These are phyloP conservation scores for Gossypium herbaceum DNA, from an alignment of 345 rosid species.

Conservation along the genomic window DNA sequence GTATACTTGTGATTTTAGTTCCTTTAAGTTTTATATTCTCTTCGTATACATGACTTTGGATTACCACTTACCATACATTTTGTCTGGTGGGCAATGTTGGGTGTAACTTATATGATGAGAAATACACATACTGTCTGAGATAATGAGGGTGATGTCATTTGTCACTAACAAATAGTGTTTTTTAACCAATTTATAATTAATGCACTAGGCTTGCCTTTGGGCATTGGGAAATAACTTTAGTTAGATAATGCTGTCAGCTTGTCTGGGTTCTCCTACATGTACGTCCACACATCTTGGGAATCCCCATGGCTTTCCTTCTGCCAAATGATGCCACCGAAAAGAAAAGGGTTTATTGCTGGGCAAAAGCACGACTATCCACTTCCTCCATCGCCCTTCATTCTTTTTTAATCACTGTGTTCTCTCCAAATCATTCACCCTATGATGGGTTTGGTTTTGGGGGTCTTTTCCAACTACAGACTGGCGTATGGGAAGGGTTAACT, in stretches of 20 bases:
- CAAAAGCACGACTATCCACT: slow-evolving; percentile 6
- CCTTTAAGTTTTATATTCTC: too few species aligned
- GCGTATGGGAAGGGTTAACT: not conserved
- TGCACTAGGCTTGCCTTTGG: not conserved
- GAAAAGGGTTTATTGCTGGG: not conserved
- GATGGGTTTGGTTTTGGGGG: slow-evolving; percentile 1
- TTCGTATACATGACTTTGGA: too few species aligned
- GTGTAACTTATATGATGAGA: too few species aligned
- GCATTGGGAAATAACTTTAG: slow-evolving; percentile 10
- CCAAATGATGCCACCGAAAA: slow-evolving; percentile 11
- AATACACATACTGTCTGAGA: slow-evolving; percentile 1
- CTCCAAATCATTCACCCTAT: slow-evolving; percentile 5
- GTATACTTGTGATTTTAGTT: too few species aligned
- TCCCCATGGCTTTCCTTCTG: slow-evolving; percentile 21
- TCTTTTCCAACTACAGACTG: not conserved
- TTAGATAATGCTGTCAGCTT: slow-evolving; percentile 21
- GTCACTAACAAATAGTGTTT: slow-evolving; percentile 22
- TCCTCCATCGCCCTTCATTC: not conserved
- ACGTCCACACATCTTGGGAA: slow-evolving; percentile 26
- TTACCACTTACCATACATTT: too few species aligned
- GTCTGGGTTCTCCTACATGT: slow-evolving; percentile 9
- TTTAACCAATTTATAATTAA: not conserved
- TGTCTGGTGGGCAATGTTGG: too few species aligned
- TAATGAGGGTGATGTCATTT: slow-evolving; percentile 42
- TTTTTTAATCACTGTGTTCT: too few species aligned